Evolutionary conservation across 1,284 basidiomycete genomes (phyloP), one percentile per base, ranked within the genome.

Genomic region (Erythrobasidium hasegawianum): DNA sequence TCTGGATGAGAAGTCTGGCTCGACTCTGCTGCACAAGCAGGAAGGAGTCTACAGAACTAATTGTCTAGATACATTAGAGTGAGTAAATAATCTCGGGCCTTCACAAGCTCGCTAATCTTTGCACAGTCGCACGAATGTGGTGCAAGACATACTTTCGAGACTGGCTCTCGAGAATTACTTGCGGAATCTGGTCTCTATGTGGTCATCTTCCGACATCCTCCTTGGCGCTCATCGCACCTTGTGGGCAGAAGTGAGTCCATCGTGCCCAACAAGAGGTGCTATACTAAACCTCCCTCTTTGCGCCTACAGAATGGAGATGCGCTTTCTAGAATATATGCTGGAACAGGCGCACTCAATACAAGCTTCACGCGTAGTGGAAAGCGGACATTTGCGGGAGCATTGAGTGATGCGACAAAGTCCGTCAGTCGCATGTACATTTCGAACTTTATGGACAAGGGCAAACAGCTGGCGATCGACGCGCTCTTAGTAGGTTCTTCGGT

Each of bases 401-500:
- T 98, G 22, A 93, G 91, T 18, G 93, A 99, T 78, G 95, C 95
- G 2, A 96, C 93, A 1, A 98, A 98, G 78, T 95, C 91, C 73
- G 90, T 96, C 20, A 76, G 78, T 14, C 84, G 93, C 66, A 93
- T 95, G 62, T 97, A 97, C 75, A 96, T 97, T 76, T 96, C 95
- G 77, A 97, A 97, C 76, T 97, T 98, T 76, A 90, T 95, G 72
- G 96, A 99, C 77, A 91, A 90, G 77, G 85, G 83, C 50, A 98
- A 98, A 77, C 96, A 99, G 74, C 80, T 84, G 18, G 90, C 94
- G 0, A 97, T 98, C 69, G 96, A 98, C 75, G 88, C 92, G 83
- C 88, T 98, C 71, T 81, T 98, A 70, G 91, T 92, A 67, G 61
- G 85, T 76, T 55, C 24, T 13, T 14, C n/a, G 18, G 18, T 24